These are phyloP conservation scores for Graphiopsis chlorocephala DNA, from an alignment of 2,329 filamentous ascomycete species.

Conservation along the genomic window DNA sequence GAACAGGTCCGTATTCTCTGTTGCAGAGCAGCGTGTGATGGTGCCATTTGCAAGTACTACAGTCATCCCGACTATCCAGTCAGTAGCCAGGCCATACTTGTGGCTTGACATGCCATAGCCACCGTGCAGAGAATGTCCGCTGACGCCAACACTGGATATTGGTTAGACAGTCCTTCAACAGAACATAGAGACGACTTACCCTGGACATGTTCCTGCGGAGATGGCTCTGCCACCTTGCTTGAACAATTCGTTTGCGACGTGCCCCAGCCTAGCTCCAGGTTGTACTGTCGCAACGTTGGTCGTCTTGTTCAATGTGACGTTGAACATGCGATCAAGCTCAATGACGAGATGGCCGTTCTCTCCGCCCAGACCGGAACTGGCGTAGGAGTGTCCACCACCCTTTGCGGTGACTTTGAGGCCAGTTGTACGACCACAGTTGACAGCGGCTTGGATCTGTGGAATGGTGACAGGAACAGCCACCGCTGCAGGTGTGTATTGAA, in stretches of 20 bases:
- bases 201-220: constrained; percentile 20
- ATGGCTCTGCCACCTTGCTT: constrained; percentile 19
- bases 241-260: constrained; percentile 17
- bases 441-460: constrained; percentile 14
- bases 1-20: constrained; percentile 22
- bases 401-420: constrained; percentile 17
- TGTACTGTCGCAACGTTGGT: constrained; percentile 19
- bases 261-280: constrained; percentile 18
- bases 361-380: constrained; percentile 17
- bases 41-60: constrained; percentile 18
- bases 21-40: constrained; percentile 10
- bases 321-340: constrained; percentile 17
- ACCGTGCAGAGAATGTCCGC: constrained; percentile 18
- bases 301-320: constrained; percentile 16
- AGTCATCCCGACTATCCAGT: constrained; percentile 18
- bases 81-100: constrained; percentile 19
- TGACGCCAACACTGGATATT: constrained; percentile 16
- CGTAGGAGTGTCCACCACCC: constrained; percentile 17
- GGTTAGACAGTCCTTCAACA: not conserved
- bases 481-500: constrained; percentile 10
- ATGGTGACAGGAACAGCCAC: constrained; percentile 9
- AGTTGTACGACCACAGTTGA: constrained; percentile 10
- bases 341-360: constrained; percentile 18
- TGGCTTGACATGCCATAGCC: constrained; percentile 19
- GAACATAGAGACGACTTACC: constrained; percentile 1